These are phyloP conservation scores for Nidularia pulvinata DNA, from an alignment of 768 basidiomycete genomes.

Conservation along the genomic window DNA sequence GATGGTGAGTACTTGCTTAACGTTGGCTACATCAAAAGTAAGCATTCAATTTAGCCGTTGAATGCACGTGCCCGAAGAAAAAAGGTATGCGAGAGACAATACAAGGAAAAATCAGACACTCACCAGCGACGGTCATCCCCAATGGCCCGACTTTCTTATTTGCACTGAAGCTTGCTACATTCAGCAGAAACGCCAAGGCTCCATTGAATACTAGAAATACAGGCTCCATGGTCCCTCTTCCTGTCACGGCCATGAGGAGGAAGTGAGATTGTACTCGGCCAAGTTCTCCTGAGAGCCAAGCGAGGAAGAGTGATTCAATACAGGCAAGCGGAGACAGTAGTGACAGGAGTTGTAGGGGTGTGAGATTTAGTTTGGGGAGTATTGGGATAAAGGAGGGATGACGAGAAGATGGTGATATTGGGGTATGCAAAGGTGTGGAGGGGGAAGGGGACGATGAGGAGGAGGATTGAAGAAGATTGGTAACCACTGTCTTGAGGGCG, in stretches of 20 bases:
- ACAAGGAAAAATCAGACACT: too few species aligned
- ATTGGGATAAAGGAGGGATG: too few species aligned
- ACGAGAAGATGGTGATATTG: too few species aligned
- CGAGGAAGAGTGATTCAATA: constrained; percentile 80
- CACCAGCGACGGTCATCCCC: constrained; percentile 90
- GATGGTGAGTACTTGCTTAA: constrained; percentile 93
- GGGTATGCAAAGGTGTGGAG: too few species aligned
- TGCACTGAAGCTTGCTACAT: too few species aligned
- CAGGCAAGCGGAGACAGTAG: constrained; percentile 94
- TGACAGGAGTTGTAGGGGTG: constrained; percentile 83
- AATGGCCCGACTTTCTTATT: constrained; percentile 57
- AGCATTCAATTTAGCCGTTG: not conserved
- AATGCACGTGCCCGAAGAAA: not conserved
- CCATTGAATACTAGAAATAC: too few species aligned
- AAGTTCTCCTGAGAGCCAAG: constrained; percentile 81
- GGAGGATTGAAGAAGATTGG: constrained; percentile 62
- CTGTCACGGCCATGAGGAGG: too few species aligned
- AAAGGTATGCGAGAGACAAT: too few species aligned
- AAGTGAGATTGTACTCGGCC: too few species aligned
- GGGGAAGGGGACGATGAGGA: constrained; percentile 9
- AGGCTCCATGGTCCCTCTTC: too few species aligned
- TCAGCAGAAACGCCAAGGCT: too few species aligned
- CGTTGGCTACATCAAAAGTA: constrained; percentile 53
- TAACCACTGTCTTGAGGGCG: constrained; percentile 91
- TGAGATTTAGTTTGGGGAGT: constrained; percentile 29